Evolutionary conservation across 1,139 yeast species (phyloP).

Genomic region (Candida labiduridarum): DNA sequence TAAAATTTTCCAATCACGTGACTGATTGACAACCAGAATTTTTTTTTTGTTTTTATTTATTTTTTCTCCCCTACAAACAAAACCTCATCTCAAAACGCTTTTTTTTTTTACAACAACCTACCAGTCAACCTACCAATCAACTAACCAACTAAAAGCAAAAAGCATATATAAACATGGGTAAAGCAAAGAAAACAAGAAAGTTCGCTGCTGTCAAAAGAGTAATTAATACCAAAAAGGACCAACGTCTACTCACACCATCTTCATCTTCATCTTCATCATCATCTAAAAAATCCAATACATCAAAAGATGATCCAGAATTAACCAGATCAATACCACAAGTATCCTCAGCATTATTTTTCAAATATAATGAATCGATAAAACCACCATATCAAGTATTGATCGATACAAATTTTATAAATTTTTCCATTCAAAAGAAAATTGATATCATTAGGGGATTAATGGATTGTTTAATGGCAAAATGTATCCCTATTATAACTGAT

Average conservation of each 20-base stretch:
- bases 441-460: slow-evolving; percentile 93
- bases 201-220: slow-evolving; percentile 90
- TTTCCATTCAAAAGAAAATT: slow-evolving; percentile 91
- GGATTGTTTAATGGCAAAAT: slow-evolving; percentile 93
- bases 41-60: too few relatives aligned
- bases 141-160: too few relatives aligned
- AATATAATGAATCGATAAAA: slow-evolving; percentile 87
- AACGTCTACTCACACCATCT: slow-evolving; percentile 48
- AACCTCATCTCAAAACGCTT: slow-evolving; percentile 1
- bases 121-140: neutral
- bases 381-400: slow-evolving; percentile 96
- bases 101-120: neutral
- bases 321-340: slow-evolving; percentile 91
- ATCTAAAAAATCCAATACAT: slow-evolving; percentile 16
- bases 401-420: slow-evolving; percentile 95
- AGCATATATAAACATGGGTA: slow-evolving; percentile 64
- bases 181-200: slow-evolving; percentile 93
- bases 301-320: slow-evolving; percentile 72
- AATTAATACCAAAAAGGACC: slow-evolving; percentile 65
- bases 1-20: too few relatives aligned
- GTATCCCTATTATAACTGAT: slow-evolving; percentile 94
- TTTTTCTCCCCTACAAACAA: neutral
- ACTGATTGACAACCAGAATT: neutral
- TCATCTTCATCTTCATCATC: slow-evolving; percentile 30
- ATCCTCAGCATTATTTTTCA: slow-evolving; percentile 92